These are phyloP conservation scores for Cylindrotheca closterium DNA, from an alignment of 108 stramenopile species.

Conservation along the genomic window DNA sequence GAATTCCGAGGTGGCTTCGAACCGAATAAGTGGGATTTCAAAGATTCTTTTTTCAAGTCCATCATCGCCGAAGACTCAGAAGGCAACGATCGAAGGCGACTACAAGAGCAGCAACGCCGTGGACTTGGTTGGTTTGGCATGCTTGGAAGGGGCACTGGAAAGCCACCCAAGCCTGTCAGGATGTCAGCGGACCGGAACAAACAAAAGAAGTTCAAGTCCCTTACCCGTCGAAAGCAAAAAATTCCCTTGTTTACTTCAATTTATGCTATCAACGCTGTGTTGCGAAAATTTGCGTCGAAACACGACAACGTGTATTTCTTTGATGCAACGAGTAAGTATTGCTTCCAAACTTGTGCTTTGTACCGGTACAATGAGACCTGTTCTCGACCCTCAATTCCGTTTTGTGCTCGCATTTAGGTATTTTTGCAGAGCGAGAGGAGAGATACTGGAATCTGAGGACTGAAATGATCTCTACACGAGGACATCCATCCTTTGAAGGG, in stretches of 20 bases:
- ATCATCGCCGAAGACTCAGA: not conserved
- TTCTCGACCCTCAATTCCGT: too few relatives aligned
- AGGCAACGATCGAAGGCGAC: not conserved
- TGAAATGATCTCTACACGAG: conserved; percentile 56
- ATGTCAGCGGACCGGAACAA: conserved; percentile 12
- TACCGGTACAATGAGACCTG: too few relatives aligned
- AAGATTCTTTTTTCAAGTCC: conserved; percentile 22
- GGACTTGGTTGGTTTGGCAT: not conserved
- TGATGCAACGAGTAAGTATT: conserved; percentile 56
- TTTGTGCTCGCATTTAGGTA: not conserved
- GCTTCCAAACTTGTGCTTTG: too few relatives aligned
- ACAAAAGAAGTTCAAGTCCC: conserved; percentile 26
- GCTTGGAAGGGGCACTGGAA: not conserved
- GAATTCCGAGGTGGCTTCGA: conserved; percentile 35
- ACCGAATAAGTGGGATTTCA: conserved; percentile 21
- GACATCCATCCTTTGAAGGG: conserved; percentile 72
- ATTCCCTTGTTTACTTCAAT: conserved; percentile 81
- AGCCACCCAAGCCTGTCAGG: conserved; percentile 6
- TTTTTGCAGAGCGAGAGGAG: conserved; percentile 53
- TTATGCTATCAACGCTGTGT: conserved; percentile 62
- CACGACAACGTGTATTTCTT: conserved; percentile 65
- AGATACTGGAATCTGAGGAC: conserved; percentile 43
- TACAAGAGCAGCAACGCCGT: conserved; percentile 1
- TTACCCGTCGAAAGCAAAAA: conserved; percentile 21
- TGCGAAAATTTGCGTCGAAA: conserved; percentile 57